Evolutionary conservation across 1,139 yeast genomes (phyloP), one percentile per base, ranked within the genome.

Genomic region (Diutina rugosa): DNA sequence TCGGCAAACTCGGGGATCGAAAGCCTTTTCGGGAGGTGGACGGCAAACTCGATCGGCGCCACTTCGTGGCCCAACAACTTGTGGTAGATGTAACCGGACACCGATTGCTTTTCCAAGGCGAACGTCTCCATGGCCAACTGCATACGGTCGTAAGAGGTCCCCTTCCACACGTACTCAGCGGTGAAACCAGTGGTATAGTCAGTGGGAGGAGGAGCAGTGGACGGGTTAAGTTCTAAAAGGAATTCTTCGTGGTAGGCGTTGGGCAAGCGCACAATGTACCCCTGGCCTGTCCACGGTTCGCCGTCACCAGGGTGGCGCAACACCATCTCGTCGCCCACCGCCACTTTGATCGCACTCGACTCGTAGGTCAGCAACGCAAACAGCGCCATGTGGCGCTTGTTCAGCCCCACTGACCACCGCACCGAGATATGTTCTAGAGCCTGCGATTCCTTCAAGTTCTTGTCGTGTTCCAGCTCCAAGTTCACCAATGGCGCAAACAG

Each of bases 101-200:
- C 87, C 7, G 90, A 84, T 62, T 83, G 77, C 57, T 84, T 80
- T 57, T 85, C 80, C 16, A 82, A 72, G 2, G 97, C 97, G 73
- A 91, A 89, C 14, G 68, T 69, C 58, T 76, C 80, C 70, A 91
- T 72, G 0, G 96, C 95, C 30, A 73, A 72, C 69, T 89, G 96
- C 93, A 90, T 89, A 65, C 97, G 80, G 48, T 81, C 85, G 66
- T 85, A 90, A 1, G 96, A 77, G 1, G 86, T 82, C 21, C 93
- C 95, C 61, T 87, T 87, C 97, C 97, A 91, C 56, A 88, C 88
- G 66, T 89, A 87, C 64, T 89, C 95, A 0, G 93, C 91, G 1
- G 93, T 83, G 67, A 88, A 91, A 44, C 86, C 89, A 3, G 82
- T 77, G 2, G 80, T 78, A 54, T 80, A 66, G 59, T 84, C 77